A percentile compares a stretch with the other conserved stretches of the same genome.
phyloP scores from a whole-genome alignment of 352 stramenopile genomes.

The Globisporangium viniferum region DNA sequence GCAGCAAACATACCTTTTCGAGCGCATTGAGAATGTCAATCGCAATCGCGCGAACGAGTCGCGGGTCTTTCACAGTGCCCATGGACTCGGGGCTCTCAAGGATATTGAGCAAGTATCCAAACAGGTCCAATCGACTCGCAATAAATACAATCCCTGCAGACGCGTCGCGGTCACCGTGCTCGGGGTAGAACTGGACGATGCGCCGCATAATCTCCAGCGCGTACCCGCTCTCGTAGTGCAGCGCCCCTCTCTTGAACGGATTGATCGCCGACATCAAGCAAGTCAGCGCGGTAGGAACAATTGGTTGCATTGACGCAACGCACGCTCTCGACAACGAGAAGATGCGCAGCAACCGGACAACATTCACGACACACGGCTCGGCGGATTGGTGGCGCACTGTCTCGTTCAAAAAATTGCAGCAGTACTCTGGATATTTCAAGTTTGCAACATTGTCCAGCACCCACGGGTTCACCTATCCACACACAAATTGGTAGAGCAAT shows the following conservation, averaged over 20 bases:
- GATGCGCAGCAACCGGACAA: slow-evolving; percentile 67
- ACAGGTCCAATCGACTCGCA: slow-evolving; percentile 61
- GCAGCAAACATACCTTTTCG: slow-evolving; percentile 46
- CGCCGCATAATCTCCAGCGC: slow-evolving; percentile 73
- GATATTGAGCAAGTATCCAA: slow-evolving; percentile 73
- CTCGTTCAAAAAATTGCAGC: slow-evolving; percentile 64
- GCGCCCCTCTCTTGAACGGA: slow-evolving; percentile 37
- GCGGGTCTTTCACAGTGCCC: slow-evolving; percentile 56
- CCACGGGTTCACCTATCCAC: slow-evolving; percentile 55
- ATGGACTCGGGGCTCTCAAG: slow-evolving; percentile 57
- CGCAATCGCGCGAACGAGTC: slow-evolving; percentile 59
- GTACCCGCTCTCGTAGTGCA: slow-evolving; percentile 68
- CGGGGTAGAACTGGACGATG: slow-evolving; percentile 62
- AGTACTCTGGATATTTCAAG: slow-evolving; percentile 63
- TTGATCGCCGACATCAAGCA: slow-evolving; percentile 54
- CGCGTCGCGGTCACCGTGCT: slow-evolving; percentile 59
- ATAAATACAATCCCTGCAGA: slow-evolving; percentile 71
- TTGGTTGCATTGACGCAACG: slow-evolving; percentile 52
- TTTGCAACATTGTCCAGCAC: slow-evolving; percentile 50
- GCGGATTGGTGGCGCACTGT: slow-evolving; percentile 55
- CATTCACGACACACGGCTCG: slow-evolving; percentile 59
- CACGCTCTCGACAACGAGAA: slow-evolving; percentile 55
- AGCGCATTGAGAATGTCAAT: slow-evolving; percentile 80
- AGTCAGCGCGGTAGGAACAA: slow-evolving; percentile 52
- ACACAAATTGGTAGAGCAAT: neutral